Evolutionary conservation across 2,329 filamentous ascomycete species (phyloP), one percentile per base, ranked within the genome.

Genomic region (Fusarium sp.): DNA sequence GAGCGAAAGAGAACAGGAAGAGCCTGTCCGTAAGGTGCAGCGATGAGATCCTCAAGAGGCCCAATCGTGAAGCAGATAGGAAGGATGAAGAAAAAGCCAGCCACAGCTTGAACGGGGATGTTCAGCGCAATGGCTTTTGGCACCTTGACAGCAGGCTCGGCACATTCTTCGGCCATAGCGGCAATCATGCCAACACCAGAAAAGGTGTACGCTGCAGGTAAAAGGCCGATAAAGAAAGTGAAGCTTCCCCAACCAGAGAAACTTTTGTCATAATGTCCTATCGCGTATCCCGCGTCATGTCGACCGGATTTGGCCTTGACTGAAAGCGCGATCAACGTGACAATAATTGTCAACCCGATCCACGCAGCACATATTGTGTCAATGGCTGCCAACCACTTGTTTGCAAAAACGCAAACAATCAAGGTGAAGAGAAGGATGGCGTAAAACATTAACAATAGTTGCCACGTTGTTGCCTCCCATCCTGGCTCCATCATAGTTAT

Each of bases 41-140:
- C 77, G 24, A 92, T 86, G 20, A 94, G 85, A 20, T 82, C 77
- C 62, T 87, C 73, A 6, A 94, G 85, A 49, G 91, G 85, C 0
- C 91, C 91, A 36, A 94, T 82, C 34, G 93, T 90, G 77, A 94
- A 93, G 34, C 94, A 84, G 66, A 95, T 85, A 0, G 91, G 91
- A 43, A 94, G 87, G 22, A 94, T 78, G 9, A 51, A 77, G 10
- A 39, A 72, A 7, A 94, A 85, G 48, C 91, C 85, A 0, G 91
- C 91, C 33, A 94, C 82, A 34, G 93, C 90, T 77, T 94, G 84
- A 66, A 95, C 85, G 0, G 91, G 91, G 43, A 94, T 87, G 20
- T 94, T 78, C 77, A 91, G 94, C 68, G n/a, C 36, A 8, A 39
- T 36, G 22, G 7, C 20, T 5, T 20, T 36, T 13, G 48, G 46